These are phyloP conservation scores for Porcisia hertigi DNA, from an alignment of 208 protist genomes.

Conservation along the genomic window DNA sequence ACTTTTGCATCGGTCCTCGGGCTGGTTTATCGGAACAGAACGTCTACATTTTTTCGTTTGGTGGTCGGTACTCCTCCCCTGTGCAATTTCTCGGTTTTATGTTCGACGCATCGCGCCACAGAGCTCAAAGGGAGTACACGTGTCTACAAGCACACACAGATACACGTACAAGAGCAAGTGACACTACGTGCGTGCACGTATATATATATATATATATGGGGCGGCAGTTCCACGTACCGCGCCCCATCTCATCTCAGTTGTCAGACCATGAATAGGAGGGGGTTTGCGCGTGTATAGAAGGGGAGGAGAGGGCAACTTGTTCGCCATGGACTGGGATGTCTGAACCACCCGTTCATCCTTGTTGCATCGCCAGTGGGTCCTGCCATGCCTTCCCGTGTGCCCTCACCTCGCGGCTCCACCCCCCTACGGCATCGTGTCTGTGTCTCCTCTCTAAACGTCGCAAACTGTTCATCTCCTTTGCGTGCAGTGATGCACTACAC, in stretches of 20 bases:
- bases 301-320: not conserved
- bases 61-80: too few relatives aligned
- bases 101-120: too few relatives aligned
- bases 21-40: not conserved
- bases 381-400: not conserved
- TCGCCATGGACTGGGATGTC: not conserved
- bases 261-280: not conserved
- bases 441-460: not conserved
- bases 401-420: not conserved
- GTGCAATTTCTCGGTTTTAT: too few relatives aligned
- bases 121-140: too few relatives aligned
- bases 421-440: not conserved
- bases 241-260: not conserved
- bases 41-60: too few relatives aligned
- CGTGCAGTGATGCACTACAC: not conserved
- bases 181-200: not conserved
- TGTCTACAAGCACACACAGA: too few relatives aligned
- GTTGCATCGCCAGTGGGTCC: not conserved
- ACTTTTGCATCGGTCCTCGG: not conserved
- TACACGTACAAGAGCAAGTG: not conserved
- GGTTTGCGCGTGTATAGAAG: not conserved
- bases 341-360: not conserved
- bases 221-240: not conserved
- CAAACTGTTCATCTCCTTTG: not conserved
- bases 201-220: not conserved